These are phyloP conservation scores for Kuraishia cidri DNA, from an alignment of 805 yeast genomes.

Conservation along the genomic window DNA sequence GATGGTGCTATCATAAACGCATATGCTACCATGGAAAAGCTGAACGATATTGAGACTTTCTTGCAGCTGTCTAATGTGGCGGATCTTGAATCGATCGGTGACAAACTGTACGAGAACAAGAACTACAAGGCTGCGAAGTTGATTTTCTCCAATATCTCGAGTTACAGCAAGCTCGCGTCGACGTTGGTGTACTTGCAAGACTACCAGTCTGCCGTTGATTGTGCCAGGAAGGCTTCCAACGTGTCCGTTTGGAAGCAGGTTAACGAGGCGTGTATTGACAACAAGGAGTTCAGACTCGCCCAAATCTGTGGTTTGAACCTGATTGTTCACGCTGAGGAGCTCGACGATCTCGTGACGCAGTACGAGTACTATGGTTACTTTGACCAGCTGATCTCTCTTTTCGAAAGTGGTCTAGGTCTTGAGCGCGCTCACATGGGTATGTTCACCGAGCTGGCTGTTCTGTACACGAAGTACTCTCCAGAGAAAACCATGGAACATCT, in stretches of 20 bases:
- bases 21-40: slow-evolving; percentile 70
- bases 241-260: slow-evolving; percentile 96
- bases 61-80: slow-evolving; percentile 88
- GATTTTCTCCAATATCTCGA: slow-evolving; percentile 77
- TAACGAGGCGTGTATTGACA: slow-evolving; percentile 91
- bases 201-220: slow-evolving; percentile 95
- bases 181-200: slow-evolving; percentile 88
- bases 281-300: slow-evolving; percentile 91
- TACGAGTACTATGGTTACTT: slow-evolving; percentile 90
- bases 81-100: slow-evolving; percentile 87
- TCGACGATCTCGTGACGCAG: slow-evolving; percentile 77
- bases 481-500: slow-evolving; percentile 91
- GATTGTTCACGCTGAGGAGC: slow-evolving; percentile 95
- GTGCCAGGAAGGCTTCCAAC: slow-evolving; percentile 97
- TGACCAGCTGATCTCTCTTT: slow-evolving; percentile 82
- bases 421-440: slow-evolving; percentile 99
- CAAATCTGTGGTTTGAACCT: slow-evolving; percentile 97
- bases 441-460: slow-evolving; percentile 92
- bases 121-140: slow-evolving; percentile 92
- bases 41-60: slow-evolving; percentile 76
- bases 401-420: slow-evolving; percentile 91
- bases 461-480: slow-evolving; percentile 87
- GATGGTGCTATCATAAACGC: slow-evolving; percentile 89
- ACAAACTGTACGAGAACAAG: slow-evolving; percentile 68
- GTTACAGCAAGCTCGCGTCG: slow-evolving; percentile 94